A percentile compares a stretch with the other conserved stretches of the same genome.
Conservation (phyloP, 225 moss, liverwort and hornwort species). For the Antitrichia curtipendula region DNA sequence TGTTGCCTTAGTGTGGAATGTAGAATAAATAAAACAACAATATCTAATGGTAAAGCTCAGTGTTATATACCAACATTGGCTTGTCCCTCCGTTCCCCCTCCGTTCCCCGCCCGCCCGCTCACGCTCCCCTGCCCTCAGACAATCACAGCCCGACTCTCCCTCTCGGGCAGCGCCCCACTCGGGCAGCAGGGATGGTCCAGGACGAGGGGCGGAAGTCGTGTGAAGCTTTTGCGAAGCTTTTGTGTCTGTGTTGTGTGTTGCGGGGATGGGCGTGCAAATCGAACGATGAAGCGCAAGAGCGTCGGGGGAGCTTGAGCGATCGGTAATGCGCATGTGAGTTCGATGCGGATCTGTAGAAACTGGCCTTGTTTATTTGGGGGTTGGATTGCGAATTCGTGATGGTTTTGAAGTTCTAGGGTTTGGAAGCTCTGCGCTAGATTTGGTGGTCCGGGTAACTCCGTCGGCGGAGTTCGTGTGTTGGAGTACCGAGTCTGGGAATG, state of each 20-base stretch:
- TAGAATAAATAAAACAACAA: too few species aligned
- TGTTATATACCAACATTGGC: not conserved
- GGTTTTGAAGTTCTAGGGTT: conserved; percentile 1
- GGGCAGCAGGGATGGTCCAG: not conserved
- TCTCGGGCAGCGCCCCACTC: not conserved
- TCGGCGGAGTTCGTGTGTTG: not conserved
- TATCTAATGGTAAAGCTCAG: too few species aligned
- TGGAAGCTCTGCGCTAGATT: not conserved
- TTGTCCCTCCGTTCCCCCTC: not conserved
- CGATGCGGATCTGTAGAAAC: not conserved
- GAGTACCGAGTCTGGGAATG: not conserved
- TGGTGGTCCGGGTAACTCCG: not conserved
- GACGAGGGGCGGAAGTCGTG: not conserved
- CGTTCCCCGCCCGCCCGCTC: not conserved
- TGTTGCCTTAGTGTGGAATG: too few species aligned
- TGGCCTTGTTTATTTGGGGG: not conserved
- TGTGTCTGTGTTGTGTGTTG: not conserved
- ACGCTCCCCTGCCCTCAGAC: not conserved
- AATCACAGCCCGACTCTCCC: not conserved
- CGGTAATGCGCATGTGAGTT: not conserved
- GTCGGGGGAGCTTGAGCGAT: not conserved
- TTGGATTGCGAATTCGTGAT: not conserved
- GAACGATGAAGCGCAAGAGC: not conserved
- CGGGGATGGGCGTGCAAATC: not conserved
- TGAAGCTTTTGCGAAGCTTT: not conserved